phyloP scores from a whole-genome alignment of 495 filamentous ascomycete species.

The Durotheca rogersii region DNA sequence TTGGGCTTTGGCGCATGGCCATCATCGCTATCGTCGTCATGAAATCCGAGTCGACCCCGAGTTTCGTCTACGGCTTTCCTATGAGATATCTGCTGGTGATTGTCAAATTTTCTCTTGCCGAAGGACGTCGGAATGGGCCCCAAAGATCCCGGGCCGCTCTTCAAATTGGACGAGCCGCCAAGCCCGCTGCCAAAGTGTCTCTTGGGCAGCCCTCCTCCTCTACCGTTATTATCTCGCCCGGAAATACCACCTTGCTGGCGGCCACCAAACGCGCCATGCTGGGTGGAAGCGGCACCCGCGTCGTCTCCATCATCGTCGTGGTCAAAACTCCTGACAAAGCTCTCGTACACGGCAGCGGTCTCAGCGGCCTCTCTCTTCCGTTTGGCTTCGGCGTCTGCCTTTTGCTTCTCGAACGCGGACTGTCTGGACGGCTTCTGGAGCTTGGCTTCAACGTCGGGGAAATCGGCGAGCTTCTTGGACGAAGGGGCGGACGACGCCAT shows the following conservation, averaged over 20 bases:
- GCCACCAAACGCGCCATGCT: constrained; percentile 43
- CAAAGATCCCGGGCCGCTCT: constrained; percentile 75
- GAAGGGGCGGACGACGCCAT: constrained; percentile 47
- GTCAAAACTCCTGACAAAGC: constrained; percentile 88
- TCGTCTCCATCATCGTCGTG: constrained; percentile 55
- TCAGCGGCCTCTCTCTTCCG: constrained; percentile 82
- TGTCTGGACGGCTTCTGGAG: constrained; percentile 82
- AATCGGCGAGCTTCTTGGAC: constrained; percentile 53
- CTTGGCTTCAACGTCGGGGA: constrained; percentile 82
- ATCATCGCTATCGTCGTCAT: constrained; percentile 36
- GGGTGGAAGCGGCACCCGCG: constrained; percentile 26
- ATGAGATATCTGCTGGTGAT: constrained; percentile 32
- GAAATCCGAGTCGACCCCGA: constrained; percentile 39
- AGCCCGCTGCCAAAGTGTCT: constrained; percentile 46
- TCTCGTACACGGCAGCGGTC: constrained; percentile 84
- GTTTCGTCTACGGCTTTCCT: constrained; percentile 34
- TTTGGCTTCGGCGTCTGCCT: constrained; percentile 92
- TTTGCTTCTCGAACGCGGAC: constrained; percentile 88
- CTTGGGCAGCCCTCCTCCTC: constrained; percentile 34
- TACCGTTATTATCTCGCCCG: constrained; percentile 41
- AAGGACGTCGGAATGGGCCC: constrained; percentile 60
- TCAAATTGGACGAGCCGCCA: constrained; percentile 36
- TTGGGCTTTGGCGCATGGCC: constrained; percentile 24
- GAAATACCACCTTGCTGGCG: constrained; percentile 40
- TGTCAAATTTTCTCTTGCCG: constrained; percentile 49